These are phyloP conservation scores for Akanthomyces dipterigenus DNA, from an alignment of 2,329 filamentous ascomycete species.

Conservation along the genomic window DNA sequence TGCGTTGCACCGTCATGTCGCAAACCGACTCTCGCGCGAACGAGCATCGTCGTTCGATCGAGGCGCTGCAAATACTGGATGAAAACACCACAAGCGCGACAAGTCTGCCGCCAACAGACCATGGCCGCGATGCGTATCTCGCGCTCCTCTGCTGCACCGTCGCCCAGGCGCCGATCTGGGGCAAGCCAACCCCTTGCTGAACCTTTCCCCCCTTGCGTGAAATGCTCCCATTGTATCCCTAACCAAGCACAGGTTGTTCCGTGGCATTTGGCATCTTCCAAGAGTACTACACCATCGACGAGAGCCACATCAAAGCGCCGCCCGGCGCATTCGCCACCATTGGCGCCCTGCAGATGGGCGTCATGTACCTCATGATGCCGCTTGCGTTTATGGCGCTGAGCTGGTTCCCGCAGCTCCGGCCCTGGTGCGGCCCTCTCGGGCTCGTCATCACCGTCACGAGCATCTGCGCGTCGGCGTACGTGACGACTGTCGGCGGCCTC, in stretches of 20 bases:
- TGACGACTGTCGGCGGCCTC: conserved; percentile 40
- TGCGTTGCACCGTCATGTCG: neutral
- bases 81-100: neutral
- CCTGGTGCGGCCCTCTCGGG: conserved; percentile 35
- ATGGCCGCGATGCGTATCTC: conserved; percentile 22
- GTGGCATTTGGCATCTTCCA: conserved; percentile 60
- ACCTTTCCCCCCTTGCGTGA: neutral
- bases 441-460: conserved; percentile 42
- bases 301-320: conserved; percentile 47
- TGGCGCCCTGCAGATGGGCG: conserved; percentile 26
- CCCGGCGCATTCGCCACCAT: conserved; percentile 21
- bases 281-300: conserved; percentile 51
- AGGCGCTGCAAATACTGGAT: conserved; percentile 2
- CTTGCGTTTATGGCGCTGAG: conserved; percentile 40
- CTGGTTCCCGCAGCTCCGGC: conserved; percentile 31
- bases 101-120: conserved; percentile 23
- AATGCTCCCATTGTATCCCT: neutral
- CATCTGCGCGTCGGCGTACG: conserved; percentile 43
- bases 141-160: conserved; percentile 25
- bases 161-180: conserved; percentile 28
- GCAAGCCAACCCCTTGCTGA: conserved; percentile 13
- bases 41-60: conserved; percentile 1
- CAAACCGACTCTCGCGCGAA: neutral
- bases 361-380: conserved; percentile 48
- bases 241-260: conserved; percentile 20